phyloP scores from a whole-genome alignment of 306 rosid genomes.

The Fragaria ananassa region DNA sequence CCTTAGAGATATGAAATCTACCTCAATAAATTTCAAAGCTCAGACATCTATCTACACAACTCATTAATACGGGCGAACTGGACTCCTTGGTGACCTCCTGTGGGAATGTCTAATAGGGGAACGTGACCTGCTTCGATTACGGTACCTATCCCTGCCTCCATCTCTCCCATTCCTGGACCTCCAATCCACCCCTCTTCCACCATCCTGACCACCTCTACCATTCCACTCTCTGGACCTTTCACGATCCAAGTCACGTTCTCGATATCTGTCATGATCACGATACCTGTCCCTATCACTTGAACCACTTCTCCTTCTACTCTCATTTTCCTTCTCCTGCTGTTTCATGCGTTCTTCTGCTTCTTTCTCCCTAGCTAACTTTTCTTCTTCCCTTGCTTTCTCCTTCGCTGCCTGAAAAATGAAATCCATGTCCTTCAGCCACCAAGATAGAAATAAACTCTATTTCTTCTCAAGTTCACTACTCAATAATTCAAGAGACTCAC shows the following conservation, averaged over 20 bases:
- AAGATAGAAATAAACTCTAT: conserved; percentile 8
- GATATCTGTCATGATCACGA: conserved; percentile 64
- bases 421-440: conserved; percentile 5
- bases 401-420: conserved; percentile 59
- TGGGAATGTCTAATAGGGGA: conserved; percentile 71
- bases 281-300: conserved; percentile 75
- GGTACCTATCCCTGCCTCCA: conserved; percentile 74
- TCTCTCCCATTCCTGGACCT: conserved; percentile 82
- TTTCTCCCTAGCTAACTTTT: conserved; percentile 73
- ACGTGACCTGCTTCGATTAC: conserved; percentile 79
- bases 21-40: conserved; percentile 80
- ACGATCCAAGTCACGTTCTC: conserved; percentile 65
- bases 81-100: conserved; percentile 79
- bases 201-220: conserved; percentile 71
- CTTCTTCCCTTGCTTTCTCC: conserved; percentile 85
- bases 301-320: conserved; percentile 60
- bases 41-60: conserved; percentile 71
- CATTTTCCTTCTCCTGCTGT: conserved; percentile 74
- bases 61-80: conserved; percentile 61
- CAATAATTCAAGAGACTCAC: conserved; percentile 35
- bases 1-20: conserved; percentile 73
- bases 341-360: conserved; percentile 85
- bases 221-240: conserved; percentile 71
- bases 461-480: not conserved
- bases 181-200: conserved; percentile 66